Conservation (phyloP, 495 filamentous ascomycete genomes). For the Pseudotulostoma volvatum region DNA sequence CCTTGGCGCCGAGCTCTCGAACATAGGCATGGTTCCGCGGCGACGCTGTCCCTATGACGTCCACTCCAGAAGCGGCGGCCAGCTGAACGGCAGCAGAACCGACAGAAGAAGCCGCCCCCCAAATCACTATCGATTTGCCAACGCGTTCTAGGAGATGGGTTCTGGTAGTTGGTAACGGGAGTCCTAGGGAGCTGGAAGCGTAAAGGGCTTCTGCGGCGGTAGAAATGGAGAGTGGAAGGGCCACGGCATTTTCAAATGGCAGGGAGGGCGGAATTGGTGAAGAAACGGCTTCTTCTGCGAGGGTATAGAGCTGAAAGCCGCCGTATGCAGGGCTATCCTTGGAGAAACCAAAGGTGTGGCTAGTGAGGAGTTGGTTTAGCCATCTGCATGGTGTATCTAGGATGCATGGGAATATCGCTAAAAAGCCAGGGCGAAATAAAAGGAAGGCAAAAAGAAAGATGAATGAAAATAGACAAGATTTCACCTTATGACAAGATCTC, state of each 20-base stretch:
- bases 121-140: slow-evolving; percentile 33
- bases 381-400: too few relatives aligned
- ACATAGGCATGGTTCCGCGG: slow-evolving; percentile 37
- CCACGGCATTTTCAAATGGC: slow-evolving; percentile 28
- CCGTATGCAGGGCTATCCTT: slow-evolving; percentile 10
- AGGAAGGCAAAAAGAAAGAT: too few relatives aligned
- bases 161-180: slow-evolving; percentile 18
- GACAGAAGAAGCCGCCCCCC: slow-evolving; percentile 43
- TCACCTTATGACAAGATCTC: slow-evolving; percentile 17
- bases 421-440: too few relatives aligned
- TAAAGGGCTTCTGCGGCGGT: slow-evolving; percentile 40
- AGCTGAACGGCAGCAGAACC: slow-evolving; percentile 48
- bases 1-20: slow-evolving; percentile 34
- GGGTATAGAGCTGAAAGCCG: slow-evolving; percentile 34
- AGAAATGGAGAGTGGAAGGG: slow-evolving; percentile 36
- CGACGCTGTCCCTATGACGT: slow-evolving; percentile 39
- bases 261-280: slow-evolving; percentile 30
- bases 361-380: neutral
- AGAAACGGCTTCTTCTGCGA: slow-evolving; percentile 18
- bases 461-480: too few relatives aligned
- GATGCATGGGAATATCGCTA: too few relatives aligned
- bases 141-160: slow-evolving; percentile 7
- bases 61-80: slow-evolving; percentile 38
- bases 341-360: slow-evolving; percentile 2
- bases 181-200: slow-evolving; percentile 21